phyloP scores from a whole-genome alignment of 805 yeast genomes.

The Cyberlindnera lachancei region DNA sequence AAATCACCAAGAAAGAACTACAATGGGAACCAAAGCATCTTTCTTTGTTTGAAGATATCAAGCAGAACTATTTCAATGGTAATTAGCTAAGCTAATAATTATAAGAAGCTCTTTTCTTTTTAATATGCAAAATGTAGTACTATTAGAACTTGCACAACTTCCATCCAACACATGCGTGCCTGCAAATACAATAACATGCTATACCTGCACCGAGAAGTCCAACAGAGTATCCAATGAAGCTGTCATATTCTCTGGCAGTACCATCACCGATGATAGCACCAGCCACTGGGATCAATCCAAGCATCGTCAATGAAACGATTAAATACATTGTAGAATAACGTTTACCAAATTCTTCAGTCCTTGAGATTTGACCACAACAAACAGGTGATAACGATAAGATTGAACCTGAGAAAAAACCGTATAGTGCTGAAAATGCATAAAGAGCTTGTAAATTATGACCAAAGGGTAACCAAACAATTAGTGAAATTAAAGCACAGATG shows the following conservation, averaged over 20 bases:
- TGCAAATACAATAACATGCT: slow-evolving; percentile 9
- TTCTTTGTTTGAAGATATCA: slow-evolving; percentile 20
- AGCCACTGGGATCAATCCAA: slow-evolving; percentile 43
- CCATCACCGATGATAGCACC: slow-evolving; percentile 38
- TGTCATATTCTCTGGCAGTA: slow-evolving; percentile 7
- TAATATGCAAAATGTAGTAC: background rate
- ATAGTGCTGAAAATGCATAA: slow-evolving; percentile 38
- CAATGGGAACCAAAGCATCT: slow-evolving; percentile 24
- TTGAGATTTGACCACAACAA: slow-evolving; percentile 51
- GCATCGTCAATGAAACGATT: slow-evolving; percentile 44
- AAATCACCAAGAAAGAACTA: slow-evolving; percentile 17
- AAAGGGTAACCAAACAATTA: slow-evolving; percentile 34
- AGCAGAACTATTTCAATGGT: slow-evolving; percentile 9
- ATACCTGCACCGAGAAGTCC: slow-evolving; percentile 12
- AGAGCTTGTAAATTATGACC: slow-evolving; percentile 28
- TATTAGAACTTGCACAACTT: slow-evolving; percentile 9
- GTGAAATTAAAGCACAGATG: slow-evolving; percentile 26
- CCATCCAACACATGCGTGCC: slow-evolving; percentile 13
- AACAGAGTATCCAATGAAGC: slow-evolving; percentile 12
- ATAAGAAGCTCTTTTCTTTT: no score
- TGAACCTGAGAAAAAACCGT: slow-evolving; percentile 49
- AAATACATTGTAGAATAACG: slow-evolving; percentile 52
- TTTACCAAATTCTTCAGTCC: slow-evolving; percentile 44
- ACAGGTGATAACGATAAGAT: slow-evolving; percentile 50
- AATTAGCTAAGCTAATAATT: no score